Evolutionary conservation across 129 eudicot species (phyloP), one percentile per base, ranked within the genome.

Genomic region (Solidago caesia): DNA sequence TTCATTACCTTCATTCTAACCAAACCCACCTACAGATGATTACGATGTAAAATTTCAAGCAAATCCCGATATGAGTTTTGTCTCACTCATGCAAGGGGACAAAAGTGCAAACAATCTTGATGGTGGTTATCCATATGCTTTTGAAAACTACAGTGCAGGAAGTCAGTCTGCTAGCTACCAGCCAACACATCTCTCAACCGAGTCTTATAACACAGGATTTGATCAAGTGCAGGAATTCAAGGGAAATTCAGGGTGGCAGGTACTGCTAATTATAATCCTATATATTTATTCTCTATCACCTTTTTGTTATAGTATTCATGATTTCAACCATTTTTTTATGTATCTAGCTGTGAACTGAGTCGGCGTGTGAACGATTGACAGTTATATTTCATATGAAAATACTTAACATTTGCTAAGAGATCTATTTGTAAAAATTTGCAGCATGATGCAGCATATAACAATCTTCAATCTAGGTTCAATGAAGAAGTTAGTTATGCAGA

Each of bases 201-300:
- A 70, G 44, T 47, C 89, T 49, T 77, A 73, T 75, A 70, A 75
- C 25, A 56, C 74, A 47, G 84, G 78, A 47, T 78, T 76, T 72
- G 86, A 82, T 63, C 71, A 75, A 62, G 74, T 72, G 79, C 87
- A 80, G 71, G 91, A 76, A 55, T 72, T 80, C 51, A 85, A 82
- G 48, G 85, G 68, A 70, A 70, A 78, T 74, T 25, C 84, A 67
- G 81, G 77, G 52, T 90, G 90, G 92, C 97, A 90, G 98, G 98
- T 90, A 86, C 70, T 21, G 44, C 41, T 44, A 27, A 47, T 29
- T 73, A 73, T 8, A 25, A 29, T 47, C 6, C 14, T 62, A 9
- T 41, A 21, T 64, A 52, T 27, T 65, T 33, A n/a, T 44, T 57
- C 11, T 63, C 44, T 11, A 10, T 63, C 5, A 16, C 5, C 2